These are phyloP conservation scores for Petunia hybrid DNA, from an alignment of 305 asterid species.

Conservation along the genomic window DNA sequence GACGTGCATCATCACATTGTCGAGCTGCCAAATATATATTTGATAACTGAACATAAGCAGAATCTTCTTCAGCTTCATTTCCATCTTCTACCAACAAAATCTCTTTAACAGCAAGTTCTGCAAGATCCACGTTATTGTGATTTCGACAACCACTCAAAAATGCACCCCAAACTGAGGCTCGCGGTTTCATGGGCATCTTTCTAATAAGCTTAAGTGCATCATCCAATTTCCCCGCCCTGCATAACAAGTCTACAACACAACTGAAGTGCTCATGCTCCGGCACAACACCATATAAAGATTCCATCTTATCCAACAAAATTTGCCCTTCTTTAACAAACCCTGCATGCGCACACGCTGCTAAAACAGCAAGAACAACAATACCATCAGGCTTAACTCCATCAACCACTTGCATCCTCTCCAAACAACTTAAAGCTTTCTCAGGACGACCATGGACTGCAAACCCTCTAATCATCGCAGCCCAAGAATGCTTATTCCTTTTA, in stretches of 20 bases:
- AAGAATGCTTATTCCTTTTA: conserved; percentile 41
- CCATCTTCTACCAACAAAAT: conserved; percentile 42
- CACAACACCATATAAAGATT: conserved; percentile 38
- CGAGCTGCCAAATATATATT: conserved; percentile 48
- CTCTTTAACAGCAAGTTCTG: conserved; percentile 50
- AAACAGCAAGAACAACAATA: conserved; percentile 45
- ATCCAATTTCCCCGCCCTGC: conserved; percentile 43
- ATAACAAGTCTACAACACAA: conserved; percentile 51
- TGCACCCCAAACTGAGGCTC: conserved; percentile 58
- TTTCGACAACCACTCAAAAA: conserved; percentile 48
- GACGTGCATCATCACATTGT: conserved; percentile 45
- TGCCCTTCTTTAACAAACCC: conserved; percentile 47
- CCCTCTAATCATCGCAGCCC: conserved; percentile 50
- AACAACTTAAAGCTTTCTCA: conserved; percentile 42
- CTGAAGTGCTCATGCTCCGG: conserved; percentile 56
- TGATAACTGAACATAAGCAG: conserved; percentile 54
- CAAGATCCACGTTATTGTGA: conserved; percentile 46
- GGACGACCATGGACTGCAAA: conserved; percentile 51
- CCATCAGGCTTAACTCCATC: conserved; percentile 48
- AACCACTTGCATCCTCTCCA: conserved; percentile 45
- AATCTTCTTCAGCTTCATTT: conserved; percentile 47
- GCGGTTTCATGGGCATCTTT: conserved; percentile 53
- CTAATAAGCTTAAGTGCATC: conserved; percentile 47
- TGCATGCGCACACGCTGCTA: conserved; percentile 51
- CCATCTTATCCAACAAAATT: conserved; percentile 45